Conservation (phyloP, 768 basidiomycete genomes). For the Lactarius deliciosus region DNA sequence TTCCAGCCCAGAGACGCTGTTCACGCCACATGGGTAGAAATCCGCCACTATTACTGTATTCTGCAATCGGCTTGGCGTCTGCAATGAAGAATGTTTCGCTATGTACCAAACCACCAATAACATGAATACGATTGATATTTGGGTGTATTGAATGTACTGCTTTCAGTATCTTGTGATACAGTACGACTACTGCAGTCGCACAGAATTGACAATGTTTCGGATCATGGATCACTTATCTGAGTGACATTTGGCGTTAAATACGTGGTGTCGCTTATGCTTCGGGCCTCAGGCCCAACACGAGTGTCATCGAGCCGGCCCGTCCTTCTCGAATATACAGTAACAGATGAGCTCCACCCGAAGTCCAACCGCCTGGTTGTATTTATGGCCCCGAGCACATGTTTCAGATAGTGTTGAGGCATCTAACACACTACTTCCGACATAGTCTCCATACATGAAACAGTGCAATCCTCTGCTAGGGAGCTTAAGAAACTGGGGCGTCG, state of each 20-base stretch:
- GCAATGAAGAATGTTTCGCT: background rate
- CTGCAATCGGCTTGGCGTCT: background rate
- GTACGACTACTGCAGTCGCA: background rate
- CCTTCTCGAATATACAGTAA: background rate
- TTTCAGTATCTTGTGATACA: background rate
- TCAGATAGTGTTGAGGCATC: background rate
- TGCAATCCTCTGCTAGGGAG: background rate
- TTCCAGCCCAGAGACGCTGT: constrained; percentile 36
- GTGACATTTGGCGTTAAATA: background rate
- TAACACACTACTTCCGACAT: background rate
- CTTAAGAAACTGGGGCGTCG: background rate
- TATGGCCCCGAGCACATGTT: background rate
- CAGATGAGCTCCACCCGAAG: background rate
- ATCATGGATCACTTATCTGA: background rate
- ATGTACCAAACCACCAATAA: background rate
- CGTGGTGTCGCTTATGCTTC: background rate
- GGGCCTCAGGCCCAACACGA: background rate
- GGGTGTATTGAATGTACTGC: background rate
- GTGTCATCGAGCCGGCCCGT: background rate
- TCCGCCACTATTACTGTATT: background rate
- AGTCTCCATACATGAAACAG: background rate
- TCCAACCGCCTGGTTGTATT: background rate
- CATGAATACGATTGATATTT: background rate
- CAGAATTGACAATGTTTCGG: background rate
- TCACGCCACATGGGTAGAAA: constrained; percentile 32